Conservation (phyloP, 2,329 filamentous ascomycete genomes). For the Aureobasidium pullulans region DNA sequence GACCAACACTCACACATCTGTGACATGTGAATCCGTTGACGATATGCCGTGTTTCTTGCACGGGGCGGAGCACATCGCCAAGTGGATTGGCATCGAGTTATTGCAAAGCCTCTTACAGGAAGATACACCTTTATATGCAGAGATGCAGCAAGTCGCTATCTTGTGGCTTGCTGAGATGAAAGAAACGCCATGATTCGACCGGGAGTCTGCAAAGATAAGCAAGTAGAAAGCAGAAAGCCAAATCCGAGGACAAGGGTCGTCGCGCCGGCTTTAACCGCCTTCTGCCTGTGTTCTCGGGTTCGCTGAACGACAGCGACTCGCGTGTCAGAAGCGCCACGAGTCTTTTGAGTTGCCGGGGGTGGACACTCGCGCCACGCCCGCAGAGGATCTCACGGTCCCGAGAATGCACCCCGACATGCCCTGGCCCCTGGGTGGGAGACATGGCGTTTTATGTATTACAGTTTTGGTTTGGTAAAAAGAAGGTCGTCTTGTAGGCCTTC, state of each 20-base stretch:
- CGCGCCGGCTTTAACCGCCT: neutral
- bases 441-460: neutral
- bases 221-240: neutral
- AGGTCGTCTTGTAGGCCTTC: neutral
- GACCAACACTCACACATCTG: neutral
- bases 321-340: neutral
- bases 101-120: neutral
- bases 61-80: conserved; percentile 4
- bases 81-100: neutral
- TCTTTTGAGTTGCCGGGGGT: neutral
- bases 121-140: neutral
- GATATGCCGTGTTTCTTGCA: conserved; percentile 4
- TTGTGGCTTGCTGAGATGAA: neutral
- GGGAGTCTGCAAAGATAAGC: neutral
- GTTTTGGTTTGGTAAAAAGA: conserved; percentile 1
- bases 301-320: neutral
- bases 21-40: conserved; percentile 10
- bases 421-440: neutral
- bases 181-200: neutral
- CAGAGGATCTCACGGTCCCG: neutral
- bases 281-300: no score
- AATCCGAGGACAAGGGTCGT: neutral
- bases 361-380: neutral
- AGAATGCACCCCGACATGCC: neutral
- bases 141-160: neutral